Base-by-base conservation (phyloP, 1,284 basidiomycete species). In the Malassezia sp. region DNA sequence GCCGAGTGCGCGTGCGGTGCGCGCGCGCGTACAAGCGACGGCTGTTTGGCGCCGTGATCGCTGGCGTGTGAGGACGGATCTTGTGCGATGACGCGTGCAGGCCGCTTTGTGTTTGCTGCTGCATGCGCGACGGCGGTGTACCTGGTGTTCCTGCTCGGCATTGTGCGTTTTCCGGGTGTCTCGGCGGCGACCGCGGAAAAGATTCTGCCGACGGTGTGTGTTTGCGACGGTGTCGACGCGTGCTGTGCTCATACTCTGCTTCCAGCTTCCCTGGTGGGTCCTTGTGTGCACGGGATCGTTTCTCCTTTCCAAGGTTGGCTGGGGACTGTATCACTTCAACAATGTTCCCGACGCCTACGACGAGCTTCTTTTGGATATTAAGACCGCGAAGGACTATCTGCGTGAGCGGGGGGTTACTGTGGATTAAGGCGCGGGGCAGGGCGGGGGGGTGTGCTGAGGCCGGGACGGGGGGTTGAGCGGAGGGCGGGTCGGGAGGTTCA, bases 241-340 rank as follows among this genome's bases (percentile, higher is more conserved):
- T 10, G 40, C 10, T 17, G 20, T 24, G 12, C 34, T 26, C 2
- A 33, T 10, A 42, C n/a, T 22, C 10, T 26, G 18, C 17, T 18
- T n/a, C 14, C 45, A 58, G 57, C 21, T 59, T 10, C 57, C 57
- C 7, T 59, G 57, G 57, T 59, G 57, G 57, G 49, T 43, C 4
- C 52, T 59, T n/a, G 49, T 59, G 10, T 31, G 52, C 31, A 48
- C 46, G 2, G 57, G 57, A 24, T 45, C 54, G 17, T 57, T 47
- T 26, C 49, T 59, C n/a, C 43, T 59, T 15, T 57, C 40, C 44
- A 36, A 54, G 32, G 41, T 59, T 14, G 57, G 57, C 21, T 57
- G 52, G 54, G 57, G 54, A 27, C 35, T 59, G n/a, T 59, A 40
- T 38, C 38, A 51, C 38, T 59, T 59, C 49, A 54, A 54, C 29